A percentile compares a stretch with the other conserved stretches of the same genome.
phyloP scores from a whole-genome alignment of 352 stramenopile species.

The Phytophthora foliorum region DNA sequence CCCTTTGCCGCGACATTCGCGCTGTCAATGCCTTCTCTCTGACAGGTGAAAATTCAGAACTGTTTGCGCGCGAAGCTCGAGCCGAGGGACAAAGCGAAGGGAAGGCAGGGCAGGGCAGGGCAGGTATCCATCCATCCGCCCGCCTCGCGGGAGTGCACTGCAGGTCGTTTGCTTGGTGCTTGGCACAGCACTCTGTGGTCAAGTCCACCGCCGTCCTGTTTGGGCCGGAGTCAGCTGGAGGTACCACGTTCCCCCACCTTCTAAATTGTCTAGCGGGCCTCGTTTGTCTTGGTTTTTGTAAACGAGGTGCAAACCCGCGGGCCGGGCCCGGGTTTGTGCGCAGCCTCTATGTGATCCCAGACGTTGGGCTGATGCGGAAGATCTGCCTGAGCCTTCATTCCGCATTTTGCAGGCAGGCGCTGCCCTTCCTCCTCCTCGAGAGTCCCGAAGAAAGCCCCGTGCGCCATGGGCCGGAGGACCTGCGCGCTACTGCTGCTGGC shows the following conservation, averaged over 20 bases:
- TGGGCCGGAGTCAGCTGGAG: constrained; percentile 17
- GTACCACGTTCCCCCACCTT: constrained; percentile 23
- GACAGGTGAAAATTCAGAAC: constrained; percentile 23
- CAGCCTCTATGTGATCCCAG: constrained; percentile 26
- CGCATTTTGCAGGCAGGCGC: constrained; percentile 44
- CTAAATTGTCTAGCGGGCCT: constrained; percentile 36
- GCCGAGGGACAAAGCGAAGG: constrained; percentile 32
- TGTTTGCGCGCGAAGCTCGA: constrained; percentile 10
- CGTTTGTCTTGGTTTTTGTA: constrained; percentile 12
- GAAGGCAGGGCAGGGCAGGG: constrained; percentile 10
- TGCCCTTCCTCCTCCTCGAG: constrained; percentile 2
- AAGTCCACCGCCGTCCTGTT: neutral
- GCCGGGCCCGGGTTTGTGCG: constrained; percentile 24
- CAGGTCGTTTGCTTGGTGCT: constrained; percentile 21
- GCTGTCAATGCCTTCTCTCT: neutral
- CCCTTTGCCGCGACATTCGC: constrained; percentile 22
- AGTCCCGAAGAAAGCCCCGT: constrained; percentile 20
- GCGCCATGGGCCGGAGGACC: constrained; percentile 23
- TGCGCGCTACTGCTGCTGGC: constrained; percentile 32
- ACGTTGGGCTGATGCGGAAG: constrained; percentile 34
- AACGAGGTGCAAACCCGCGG: neutral
- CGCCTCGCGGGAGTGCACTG: neutral
- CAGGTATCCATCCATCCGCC: constrained; percentile 15
- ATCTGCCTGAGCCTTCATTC: constrained; percentile 48
- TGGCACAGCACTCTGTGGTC: neutral